These are phyloP conservation scores for Diaporthe sp. DNA, from an alignment of 2,329 filamentous ascomycete genomes.

Conservation along the genomic window DNA sequence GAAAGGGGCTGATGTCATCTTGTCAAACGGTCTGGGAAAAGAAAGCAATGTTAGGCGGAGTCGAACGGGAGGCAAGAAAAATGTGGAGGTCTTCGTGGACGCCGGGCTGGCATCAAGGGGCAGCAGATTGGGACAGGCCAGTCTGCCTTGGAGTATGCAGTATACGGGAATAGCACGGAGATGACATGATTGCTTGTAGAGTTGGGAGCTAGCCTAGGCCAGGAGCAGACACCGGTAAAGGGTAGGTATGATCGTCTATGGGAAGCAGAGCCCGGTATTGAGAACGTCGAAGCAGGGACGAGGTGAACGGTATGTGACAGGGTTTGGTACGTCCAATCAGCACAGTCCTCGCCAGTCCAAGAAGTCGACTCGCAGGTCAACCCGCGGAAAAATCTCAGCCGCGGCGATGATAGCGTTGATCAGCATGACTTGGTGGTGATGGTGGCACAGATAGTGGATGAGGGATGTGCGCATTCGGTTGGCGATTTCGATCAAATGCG, in stretches of 20 bases:
- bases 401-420: background rate
- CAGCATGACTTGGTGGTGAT: background rate
- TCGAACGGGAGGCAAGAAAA: background rate
- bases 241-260: background rate
- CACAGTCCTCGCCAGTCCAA: background rate
- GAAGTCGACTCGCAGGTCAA: background rate
- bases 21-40: background rate
- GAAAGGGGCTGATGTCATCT: no score
- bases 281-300: background rate
- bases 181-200: background rate
- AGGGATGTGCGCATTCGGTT: no score
- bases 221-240: background rate
- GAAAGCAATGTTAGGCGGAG: background rate
- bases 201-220: background rate
- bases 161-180: background rate
- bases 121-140: background rate
- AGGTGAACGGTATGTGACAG: background rate
- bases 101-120: background rate
- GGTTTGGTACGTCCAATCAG: background rate
- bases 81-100: background rate
- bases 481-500: background rate
- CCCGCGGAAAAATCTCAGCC: background rate
- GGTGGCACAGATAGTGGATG: no score
- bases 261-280: background rate
- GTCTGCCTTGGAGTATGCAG: background rate